Percentiles rank a stretch among this genome's conserved stretches.
Conservation (phyloP, 106 monocot genomes). For the Dendrobium officinale region DNA sequence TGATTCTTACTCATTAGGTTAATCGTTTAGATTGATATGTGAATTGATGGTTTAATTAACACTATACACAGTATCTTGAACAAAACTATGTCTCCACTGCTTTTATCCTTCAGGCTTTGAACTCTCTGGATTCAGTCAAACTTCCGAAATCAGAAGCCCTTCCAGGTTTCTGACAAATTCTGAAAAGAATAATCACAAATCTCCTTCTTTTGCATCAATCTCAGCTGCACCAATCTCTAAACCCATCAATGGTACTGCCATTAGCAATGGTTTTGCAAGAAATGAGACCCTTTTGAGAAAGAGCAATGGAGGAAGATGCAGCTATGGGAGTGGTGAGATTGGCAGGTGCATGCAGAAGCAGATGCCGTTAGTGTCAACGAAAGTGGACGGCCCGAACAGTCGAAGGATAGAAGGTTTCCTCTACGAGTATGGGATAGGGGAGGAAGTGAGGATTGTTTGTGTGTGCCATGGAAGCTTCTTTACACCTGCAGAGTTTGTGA, state of each 20-base stretch:
- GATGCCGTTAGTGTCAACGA: slow-evolving; percentile 60
- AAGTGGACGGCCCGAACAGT: slow-evolving; percentile 29
- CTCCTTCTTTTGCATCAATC: neutral
- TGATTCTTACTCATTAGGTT: too few species aligned
- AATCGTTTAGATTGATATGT: too few species aligned
- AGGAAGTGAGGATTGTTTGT: slow-evolving; percentile 54
- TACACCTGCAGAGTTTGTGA: slow-evolving; percentile 62
- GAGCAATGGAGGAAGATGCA: neutral
- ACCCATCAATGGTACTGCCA: neutral
- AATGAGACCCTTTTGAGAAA: neutral
- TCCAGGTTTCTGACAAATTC: neutral
- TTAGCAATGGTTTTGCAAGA: neutral
- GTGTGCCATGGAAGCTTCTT: slow-evolving; percentile 63
- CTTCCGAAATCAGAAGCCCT: neutral
- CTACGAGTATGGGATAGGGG: slow-evolving; percentile 43
- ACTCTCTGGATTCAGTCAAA: neutral
- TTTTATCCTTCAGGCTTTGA: slow-evolving; percentile 2
- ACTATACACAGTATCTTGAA: too few species aligned
- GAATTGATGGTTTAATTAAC: too few species aligned
- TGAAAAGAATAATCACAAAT: neutral
- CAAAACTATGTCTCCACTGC: neutral
- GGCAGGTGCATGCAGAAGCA: slow-evolving; percentile 28
- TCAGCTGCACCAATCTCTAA: neutral
- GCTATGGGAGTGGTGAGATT: slow-evolving; percentile 6
- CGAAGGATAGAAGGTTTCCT: slow-evolving; percentile 44